Percentiles rank a stretch among this genome's conserved stretches.
Evolutionary conservation across 495 filamentous ascomycete genomes (phyloP).

Genomic region (Aspergillus nanangensis): DNA sequence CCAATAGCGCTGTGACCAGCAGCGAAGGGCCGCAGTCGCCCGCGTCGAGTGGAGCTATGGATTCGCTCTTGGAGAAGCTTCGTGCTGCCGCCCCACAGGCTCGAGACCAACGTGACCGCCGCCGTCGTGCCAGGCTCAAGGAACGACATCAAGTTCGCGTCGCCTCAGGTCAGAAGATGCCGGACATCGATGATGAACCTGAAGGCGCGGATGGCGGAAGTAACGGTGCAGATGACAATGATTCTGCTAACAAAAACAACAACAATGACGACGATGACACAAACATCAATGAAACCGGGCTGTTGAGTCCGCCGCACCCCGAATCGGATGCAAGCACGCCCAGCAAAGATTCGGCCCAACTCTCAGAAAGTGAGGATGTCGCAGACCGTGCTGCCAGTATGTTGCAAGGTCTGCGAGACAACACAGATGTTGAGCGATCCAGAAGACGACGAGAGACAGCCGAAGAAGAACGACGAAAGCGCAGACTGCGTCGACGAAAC

Average conservation of each 20-base stretch:
- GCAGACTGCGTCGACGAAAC: constrained; percentile 55
- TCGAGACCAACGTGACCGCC: constrained; percentile 78
- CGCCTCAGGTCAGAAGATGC: constrained; percentile 79
- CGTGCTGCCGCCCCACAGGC: constrained; percentile 89
- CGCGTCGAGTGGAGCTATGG: constrained; percentile 87
- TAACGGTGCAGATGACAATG: constrained; percentile 21
- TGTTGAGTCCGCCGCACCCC: constrained; percentile 32
- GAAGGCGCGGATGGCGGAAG: constrained; percentile 24
- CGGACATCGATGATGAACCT: constrained; percentile 58
- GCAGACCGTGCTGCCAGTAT: constrained; percentile 79
- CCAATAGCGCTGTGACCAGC: constrained; percentile 35
- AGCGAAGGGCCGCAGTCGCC: constrained; percentile 57
- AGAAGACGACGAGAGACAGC: constrained; percentile 62
- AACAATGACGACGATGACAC: constrained; percentile 14
- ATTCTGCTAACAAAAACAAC: constrained; percentile 14
- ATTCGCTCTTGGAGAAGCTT: constrained; percentile 91
- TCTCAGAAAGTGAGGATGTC: constrained; percentile 65
- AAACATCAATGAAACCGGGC: constrained; percentile 25
- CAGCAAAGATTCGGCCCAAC: constrained; percentile 32
- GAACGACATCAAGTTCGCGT: constrained; percentile 90
- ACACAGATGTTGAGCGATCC: constrained; percentile 53
- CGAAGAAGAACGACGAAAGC: constrained; percentile 62
- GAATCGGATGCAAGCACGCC: constrained; percentile 37
- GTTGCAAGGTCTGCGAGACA: constrained; percentile 73
- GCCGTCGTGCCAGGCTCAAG: constrained; percentile 81